Base-by-base conservation (phyloP, 371 early-diverging fungal genomes). In the Lichtheimia hyalospora region DNA sequence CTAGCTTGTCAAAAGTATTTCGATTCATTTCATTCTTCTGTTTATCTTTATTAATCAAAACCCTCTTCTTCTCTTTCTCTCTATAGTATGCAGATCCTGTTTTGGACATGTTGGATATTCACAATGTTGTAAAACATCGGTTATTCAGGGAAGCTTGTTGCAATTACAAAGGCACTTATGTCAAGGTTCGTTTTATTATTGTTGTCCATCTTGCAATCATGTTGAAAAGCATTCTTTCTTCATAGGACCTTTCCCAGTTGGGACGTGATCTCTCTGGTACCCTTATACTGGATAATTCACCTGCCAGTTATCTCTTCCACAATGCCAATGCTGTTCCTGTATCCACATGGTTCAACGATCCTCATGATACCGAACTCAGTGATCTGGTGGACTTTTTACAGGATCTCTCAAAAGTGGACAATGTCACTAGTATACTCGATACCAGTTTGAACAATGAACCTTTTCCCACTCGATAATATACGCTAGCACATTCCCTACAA, bases 11-110 rank as follows among this genome's bases (percentile, higher is more conserved):
- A 58, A 96, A 93, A 88, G 94, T 95, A 83, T 60, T 4, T 13
- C 39, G 27, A 55, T 23, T 1, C 41, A 55, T 10, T 18, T 4
- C 48, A 14, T 51, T 14, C 4, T 5, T 25, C n/a, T 14, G 20
- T 21, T 16, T 50, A 23, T 50, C 23, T 43, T 42, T 18, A 44
- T 5, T 18, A 57, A 57, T 1, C 2, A 21, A 34, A n/a, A n/a
- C n/a, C n/a, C n/a, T n/a, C n/a, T n/a, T 8, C 18, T 34, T 34
- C 52, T 16, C 16, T 12, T 28, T 16, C 5, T 16, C 12, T 50
- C 42, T 20, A 10, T 77, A 94, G 92, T 99, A 99, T 69, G 99
- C 97, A 21, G 95, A 97, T 71, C 97, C 97, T 16, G 97, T 97
- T 1, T 74, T 97, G 28, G 96, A 97, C 75, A 86, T 89, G 78